Base-by-base conservation (phyloP, 75 land plant genomes). In the Picea sitchensis region DNA sequence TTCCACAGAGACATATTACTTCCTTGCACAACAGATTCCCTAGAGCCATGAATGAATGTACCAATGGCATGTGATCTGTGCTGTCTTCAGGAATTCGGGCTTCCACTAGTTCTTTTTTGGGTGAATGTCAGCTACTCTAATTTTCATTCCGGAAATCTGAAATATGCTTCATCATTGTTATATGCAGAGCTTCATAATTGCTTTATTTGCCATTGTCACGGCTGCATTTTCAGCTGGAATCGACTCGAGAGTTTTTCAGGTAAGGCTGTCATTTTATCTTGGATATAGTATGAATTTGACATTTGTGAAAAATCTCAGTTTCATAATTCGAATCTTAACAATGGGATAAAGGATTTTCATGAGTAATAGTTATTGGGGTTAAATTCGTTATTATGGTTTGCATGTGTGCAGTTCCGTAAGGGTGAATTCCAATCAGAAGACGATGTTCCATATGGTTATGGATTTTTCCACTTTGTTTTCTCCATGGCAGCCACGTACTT, bases 401-500 rank as follows among this genome's bases (percentile, higher is more conserved):
- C 14, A 78, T 32, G 58, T 77, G 3, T 77, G 20, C 90, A 92
- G 94, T 90, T 89, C 59, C 80, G 79, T 3, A 89, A 85, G 47
- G 88, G 84, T 58, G 85, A 89, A 31, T 80, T 14, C 34, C 80
- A 76, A 17, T 59, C 36, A 23, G 91, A 85, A 57, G 87, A 93
- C 68, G 86, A 87, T 62, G 81, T 91, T 41, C 92, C 93, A 44
- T 95, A 95, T 76, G 83, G 83, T 11, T 95, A 95, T 78, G 96
- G 92, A 13, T 89, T 93, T 60, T 95, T 93, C 82, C 98, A 95
- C 73, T 83, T 91, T 61, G 81, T 91, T 21, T 95, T 95, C 78
- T 79, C 96, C 8, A 79, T 90, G 77, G 98, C 96, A 30, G 87
- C 96, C 9, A 93, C 91, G 98, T 93, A 95, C 83, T 95, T 95